A percentile compares a stretch with the other conserved stretches of the same genome.
phyloP scores from a whole-genome alignment of 257 asterid genomes.

The Nicotiana paniculata region DNA sequence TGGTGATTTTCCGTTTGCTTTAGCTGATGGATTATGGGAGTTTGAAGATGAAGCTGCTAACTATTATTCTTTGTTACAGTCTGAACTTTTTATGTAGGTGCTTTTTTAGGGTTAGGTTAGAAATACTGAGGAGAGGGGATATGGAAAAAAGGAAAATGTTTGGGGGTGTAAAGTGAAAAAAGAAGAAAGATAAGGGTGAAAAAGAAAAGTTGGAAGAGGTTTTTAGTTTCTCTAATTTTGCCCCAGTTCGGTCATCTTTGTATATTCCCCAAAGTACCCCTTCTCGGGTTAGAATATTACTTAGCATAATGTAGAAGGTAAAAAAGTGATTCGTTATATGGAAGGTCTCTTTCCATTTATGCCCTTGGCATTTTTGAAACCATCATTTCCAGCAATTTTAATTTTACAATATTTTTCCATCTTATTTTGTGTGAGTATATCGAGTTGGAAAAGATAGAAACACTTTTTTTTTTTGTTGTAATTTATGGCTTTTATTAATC shows the following conservation, averaged over 20 bases:
- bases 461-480: too few species aligned
- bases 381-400: neutral
- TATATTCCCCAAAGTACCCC: conserved; percentile 11
- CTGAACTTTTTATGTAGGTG: conserved; percentile 63
- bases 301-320: neutral
- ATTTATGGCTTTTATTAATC: too few species aligned
- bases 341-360: neutral
- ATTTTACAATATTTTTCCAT: too few species aligned
- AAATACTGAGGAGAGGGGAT: conserved; percentile 25
- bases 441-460: too few species aligned
- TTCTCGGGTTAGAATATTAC: conserved; percentile 21
- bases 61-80: conserved; percentile 48
- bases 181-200: neutral
- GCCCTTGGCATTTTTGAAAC: neutral
- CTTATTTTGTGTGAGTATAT: too few species aligned
- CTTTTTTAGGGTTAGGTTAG: conserved; percentile 4
- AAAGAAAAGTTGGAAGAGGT: conserved; percentile 20
- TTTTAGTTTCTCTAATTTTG: conserved; percentile 21
- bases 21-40: conserved; percentile 60
- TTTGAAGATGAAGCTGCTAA: conserved; percentile 71
- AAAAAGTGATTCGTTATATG: neutral
- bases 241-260: conserved; percentile 28
- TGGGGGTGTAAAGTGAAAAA: conserved; percentile 11
- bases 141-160: neutral
- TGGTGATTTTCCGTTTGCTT: conserved; percentile 21